phyloP scores from a whole-genome alignment of 1,139 yeast species.

The Wickerhamomyces sp. region DNA sequence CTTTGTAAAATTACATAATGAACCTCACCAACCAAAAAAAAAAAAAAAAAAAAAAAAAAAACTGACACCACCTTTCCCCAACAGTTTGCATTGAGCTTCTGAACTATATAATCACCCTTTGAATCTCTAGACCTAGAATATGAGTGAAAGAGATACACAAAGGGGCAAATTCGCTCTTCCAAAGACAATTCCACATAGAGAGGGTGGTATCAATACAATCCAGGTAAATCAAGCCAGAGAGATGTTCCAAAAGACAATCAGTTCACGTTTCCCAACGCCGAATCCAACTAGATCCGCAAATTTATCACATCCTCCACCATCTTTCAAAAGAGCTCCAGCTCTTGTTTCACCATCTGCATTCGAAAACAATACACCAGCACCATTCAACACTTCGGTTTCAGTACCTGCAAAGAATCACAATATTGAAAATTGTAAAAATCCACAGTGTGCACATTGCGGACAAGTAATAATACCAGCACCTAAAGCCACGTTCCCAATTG shows the following conservation, averaged over 20 bases:
- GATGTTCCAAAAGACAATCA: constrained; percentile 40
- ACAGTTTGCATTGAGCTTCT: too few species aligned
- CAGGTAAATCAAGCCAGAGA: constrained; percentile 62
- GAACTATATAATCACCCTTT: too few species aligned
- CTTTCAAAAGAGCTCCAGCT: constrained; percentile 34
- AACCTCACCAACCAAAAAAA: too few species aligned
- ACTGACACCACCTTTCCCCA: too few species aligned
- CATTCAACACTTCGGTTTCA: constrained; percentile 15
- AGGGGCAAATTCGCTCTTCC: background rate
- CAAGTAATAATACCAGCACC: constrained; percentile 72
- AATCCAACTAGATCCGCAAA: constrained; percentile 1
- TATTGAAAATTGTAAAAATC: constrained; percentile 31
- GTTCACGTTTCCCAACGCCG: constrained; percentile 19
- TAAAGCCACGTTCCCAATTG: constrained; percentile 52
- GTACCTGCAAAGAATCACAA: constrained; percentile 22
- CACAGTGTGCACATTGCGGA: constrained; percentile 59
- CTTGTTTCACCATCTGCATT: constrained; percentile 19
- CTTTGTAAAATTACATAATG: too few species aligned
- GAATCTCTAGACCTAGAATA: background rate
- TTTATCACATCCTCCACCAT: constrained; percentile 6
- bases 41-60: too few species aligned
- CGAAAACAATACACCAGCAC: constrained; percentile 21
- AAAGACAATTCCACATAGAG: constrained; percentile 1
- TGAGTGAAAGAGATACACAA: background rate
- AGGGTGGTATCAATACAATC: constrained; percentile 52